Evolutionary conservation across 768 basidiomycete genomes (phyloP).

Genomic region (Pulveroboletus sp.): DNA sequence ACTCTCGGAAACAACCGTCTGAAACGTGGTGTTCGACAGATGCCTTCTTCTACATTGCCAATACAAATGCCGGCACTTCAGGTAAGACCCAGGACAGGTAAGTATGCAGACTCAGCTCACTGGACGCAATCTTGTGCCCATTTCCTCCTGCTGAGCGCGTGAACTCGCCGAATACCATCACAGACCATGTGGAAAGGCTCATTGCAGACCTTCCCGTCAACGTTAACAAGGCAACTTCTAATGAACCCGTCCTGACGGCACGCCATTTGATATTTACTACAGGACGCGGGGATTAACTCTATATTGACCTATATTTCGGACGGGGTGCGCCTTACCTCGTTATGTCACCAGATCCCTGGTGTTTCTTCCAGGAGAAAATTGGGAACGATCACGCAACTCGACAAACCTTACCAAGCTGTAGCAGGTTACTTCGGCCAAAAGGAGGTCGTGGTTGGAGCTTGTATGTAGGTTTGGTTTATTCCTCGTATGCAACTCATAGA

Average conservation of each 20-base stretch:
- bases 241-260: constrained; percentile 33
- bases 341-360: not conserved
- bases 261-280: constrained; percentile 52
- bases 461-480: constrained; percentile 38
- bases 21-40: constrained; percentile 19
- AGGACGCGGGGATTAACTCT: constrained; percentile 40
- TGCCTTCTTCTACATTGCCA: constrained; percentile 50
- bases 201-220: constrained; percentile 37
- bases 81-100: constrained; percentile 25
- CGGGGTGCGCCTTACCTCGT: not conserved
- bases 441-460: constrained; percentile 55
- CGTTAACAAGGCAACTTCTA: constrained; percentile 29
- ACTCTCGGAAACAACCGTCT: constrained; percentile 14
- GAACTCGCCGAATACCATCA: constrained; percentile 47
- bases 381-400: constrained; percentile 47
- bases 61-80: constrained; percentile 47
- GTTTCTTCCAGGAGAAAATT: constrained; percentile 45
- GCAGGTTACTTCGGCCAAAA: constrained; percentile 52
- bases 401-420: constrained; percentile 43
- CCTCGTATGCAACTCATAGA: not conserved
- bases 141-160: constrained; percentile 52
- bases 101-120: constrained; percentile 41
- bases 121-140: constrained; percentile 57
- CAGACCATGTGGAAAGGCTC: constrained; percentile 32
- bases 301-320: constrained; percentile 37